Base-by-base conservation (phyloP, 768 basidiomycete genomes). In the Suillus paluster region DNA sequence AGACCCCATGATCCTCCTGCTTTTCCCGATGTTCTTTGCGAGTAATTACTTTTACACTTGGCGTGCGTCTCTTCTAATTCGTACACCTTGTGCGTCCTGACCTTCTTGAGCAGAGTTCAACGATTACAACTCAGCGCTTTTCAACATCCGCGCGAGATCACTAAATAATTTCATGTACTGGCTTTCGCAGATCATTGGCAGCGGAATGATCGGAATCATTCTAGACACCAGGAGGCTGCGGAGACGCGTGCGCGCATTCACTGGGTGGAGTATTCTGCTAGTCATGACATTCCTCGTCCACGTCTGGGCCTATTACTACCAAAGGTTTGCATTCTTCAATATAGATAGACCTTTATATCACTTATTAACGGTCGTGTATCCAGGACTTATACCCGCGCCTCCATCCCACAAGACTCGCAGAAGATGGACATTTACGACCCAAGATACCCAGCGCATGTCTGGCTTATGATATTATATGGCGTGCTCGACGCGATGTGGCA, bases 41-140 rank as follows among this genome's bases (percentile, higher is more conserved):
- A 88, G 86, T 48, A 92, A 92, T 72, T 91, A 88, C 86, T 92
- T 91, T 76, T 91, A 91, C 69, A 87, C 90, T 6, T 92, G 89
- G 88, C 90, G 89, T 90, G 63, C 57, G 68, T 67, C 21, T 1
- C 12, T 75, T 19, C 21, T 23, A 19, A 27, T 17, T 2, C 39
- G 56, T 25, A 53, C 23, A 30, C 46, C 2, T 38, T 45, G 36
- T 23, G 19, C 6, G 10, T 1, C 17, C 38, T 55, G 38, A 55
- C 36, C 10, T 23, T 12, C 15, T 61, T 54, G 27, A 63, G 61
- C 36, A 90, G 88, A 92, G 74, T 92, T 92, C 76, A 92, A 89
- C 64, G 88, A 86, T 53, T 92, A 81, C 74, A 94, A 93, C 69
- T 85, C 80, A 17, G 88, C 85, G 1, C 69, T 92, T 8, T 92